Evolutionary conservation across 148 eudicot species (phyloP), one percentile per base, ranked within the genome.

Genomic region (Rhododendron griersonianum): DNA sequence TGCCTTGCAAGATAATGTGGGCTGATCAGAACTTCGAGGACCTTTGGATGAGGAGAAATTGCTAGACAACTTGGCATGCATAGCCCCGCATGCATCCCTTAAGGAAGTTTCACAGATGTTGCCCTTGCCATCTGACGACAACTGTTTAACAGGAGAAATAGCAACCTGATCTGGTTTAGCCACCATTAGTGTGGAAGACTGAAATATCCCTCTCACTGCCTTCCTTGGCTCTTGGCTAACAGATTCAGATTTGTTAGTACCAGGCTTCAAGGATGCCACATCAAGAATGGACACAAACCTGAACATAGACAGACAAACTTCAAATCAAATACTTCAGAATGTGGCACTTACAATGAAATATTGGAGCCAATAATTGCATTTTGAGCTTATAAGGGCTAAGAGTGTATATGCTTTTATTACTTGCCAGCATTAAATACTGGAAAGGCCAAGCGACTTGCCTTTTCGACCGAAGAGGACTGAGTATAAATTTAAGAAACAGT

Each of bases 251-350:
- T 89, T 90, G 57, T 89, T 95, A 65, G 77, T 89, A 87, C 91
- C 95, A 86, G 98, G 99, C 91, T 97, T 97, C 92, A 95, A 89
- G 83, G 98, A 93, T 78, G 93, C 91, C 81, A 92, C 98, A 91
- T 95, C 98, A 88, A 97, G 84, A 87, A 95, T 89, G 78, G 99
- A 93, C 39, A 97, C 98, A 90, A 97, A 94, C 93, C 99, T 97
- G 88, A 67, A 87, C 85, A 76, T 76, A 77, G 37, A 63, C 1
- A 84, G 57, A 81, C 18, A 39, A 84, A 84, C 35, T 35, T 76
- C 13, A 23, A 37, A 55, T 13, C 73, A 25, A 55, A 53, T 21
- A 14, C 41, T 23, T 6, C 28, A 25, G 5, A 77, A 84, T 39
- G 69, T 7, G 28, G 9, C 25, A n/a, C 8, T 23, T 14, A 51